A percentile compares a stretch with the other conserved stretches of the same genome.
These are phyloP conservation scores for Diplodia mutila DNA, from an alignment of 2,329 filamentous ascomycete genomes.

Conservation along the genomic window DNA sequence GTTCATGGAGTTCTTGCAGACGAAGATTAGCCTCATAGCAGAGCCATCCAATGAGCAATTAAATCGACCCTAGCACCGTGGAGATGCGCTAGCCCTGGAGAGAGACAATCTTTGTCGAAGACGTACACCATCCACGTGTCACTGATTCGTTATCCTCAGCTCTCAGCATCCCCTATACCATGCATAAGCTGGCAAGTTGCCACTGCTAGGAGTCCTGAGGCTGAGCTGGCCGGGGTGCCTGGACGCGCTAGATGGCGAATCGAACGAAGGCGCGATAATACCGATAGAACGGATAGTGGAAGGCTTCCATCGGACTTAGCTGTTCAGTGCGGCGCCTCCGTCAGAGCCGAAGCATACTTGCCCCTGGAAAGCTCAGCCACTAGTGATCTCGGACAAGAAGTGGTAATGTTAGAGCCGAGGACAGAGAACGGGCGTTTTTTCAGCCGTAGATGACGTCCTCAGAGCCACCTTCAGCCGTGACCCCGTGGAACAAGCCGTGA, in stretches of 20 bases:
- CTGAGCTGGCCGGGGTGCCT: background rate
- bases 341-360: background rate
- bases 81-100: constrained; percentile 6
- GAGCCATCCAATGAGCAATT: constrained; percentile 12
- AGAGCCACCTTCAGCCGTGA: background rate
- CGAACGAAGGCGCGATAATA: background rate
- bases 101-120: background rate
- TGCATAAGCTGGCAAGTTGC: constrained; percentile 4
- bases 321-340: background rate
- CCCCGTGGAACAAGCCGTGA: background rate
- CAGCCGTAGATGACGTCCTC: background rate
- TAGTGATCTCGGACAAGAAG: background rate
- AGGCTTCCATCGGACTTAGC: background rate
- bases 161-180: constrained; percentile 3
- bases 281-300: background rate
- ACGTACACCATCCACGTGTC: constrained; percentile 11
- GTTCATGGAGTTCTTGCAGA: background rate
- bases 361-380: background rate
- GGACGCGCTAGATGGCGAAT: background rate
- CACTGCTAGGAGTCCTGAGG: background rate
- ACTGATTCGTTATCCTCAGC: background rate
- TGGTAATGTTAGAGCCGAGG: background rate
- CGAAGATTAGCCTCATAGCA: background rate
- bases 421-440: background rate
- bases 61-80: background rate